Evolutionary conservation across 75 land plant genomes (phyloP).

Genomic region (Pinus tabuliformis): DNA sequence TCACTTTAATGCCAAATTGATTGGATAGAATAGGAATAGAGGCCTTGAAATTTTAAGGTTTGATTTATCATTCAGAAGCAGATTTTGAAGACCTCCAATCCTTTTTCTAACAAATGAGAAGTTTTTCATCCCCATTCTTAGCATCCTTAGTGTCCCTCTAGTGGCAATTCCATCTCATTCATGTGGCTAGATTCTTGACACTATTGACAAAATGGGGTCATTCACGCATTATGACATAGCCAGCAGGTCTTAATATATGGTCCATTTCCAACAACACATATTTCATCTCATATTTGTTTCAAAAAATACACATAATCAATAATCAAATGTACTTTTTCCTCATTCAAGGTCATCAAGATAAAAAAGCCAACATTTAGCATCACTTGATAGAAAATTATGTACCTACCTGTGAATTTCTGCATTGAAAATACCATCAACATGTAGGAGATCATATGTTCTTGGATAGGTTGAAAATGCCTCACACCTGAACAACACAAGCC

Average conservation of each 20-base stretch:
- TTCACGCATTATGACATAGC: slow-evolving; percentile 56
- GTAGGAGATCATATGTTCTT: slow-evolving; percentile 81
- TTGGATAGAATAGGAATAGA: neutral
- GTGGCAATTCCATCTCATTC: slow-evolving; percentile 52
- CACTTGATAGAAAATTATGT: neutral
- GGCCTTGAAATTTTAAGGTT: slow-evolving; percentile 1
- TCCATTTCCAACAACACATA: slow-evolving; percentile 57
- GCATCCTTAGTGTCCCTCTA: slow-evolving; percentile 47
- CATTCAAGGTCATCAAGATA: neutral
- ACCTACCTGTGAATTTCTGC: slow-evolving; percentile 49
- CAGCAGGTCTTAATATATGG: slow-evolving; percentile 62
- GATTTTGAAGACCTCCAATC: slow-evolving; percentile 56
- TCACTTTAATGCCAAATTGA: neutral
- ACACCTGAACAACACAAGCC: slow-evolving; percentile 47
- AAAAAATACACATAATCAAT: too few relatives aligned
- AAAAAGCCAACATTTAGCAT: too few relatives aligned
- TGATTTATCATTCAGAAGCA: neutral
- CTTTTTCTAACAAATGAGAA: slow-evolving; percentile 72
- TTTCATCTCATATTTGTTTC: slow-evolving; percentile 18
- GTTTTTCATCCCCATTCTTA: slow-evolving; percentile 43
- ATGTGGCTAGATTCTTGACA: slow-evolving; percentile 32
- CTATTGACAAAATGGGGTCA: slow-evolving; percentile 54
- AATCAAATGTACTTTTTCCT: too few relatives aligned
- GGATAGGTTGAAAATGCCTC: slow-evolving; percentile 93
- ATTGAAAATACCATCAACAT: slow-evolving; percentile 78